Evolutionary conservation across 306 rosid species (phyloP).

Genomic region (Fragaria nilgerrensis): DNA sequence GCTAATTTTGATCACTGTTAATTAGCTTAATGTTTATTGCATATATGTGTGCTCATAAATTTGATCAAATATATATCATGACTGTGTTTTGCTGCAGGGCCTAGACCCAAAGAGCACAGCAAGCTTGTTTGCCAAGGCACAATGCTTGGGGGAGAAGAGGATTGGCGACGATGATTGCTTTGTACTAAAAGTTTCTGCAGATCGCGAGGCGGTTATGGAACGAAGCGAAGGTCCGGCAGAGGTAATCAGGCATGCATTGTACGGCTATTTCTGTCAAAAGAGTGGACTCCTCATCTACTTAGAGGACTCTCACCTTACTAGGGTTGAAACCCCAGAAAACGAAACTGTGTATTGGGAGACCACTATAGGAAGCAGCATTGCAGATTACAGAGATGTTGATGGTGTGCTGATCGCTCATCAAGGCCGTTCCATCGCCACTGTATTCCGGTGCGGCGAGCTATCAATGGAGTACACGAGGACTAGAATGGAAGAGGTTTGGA

Average conservation of each 20-base stretch:
- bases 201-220: constrained; percentile 78
- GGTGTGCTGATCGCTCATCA: constrained; percentile 79
- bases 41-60: background rate
- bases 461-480: constrained; percentile 83
- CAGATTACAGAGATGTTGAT: constrained; percentile 74
- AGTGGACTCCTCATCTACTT: constrained; percentile 86
- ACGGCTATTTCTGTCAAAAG: constrained; percentile 91
- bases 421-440: constrained; percentile 87
- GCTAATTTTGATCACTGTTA: background rate
- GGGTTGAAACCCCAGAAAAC: constrained; percentile 55
- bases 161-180: constrained; percentile 83
- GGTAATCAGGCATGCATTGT: constrained; percentile 80
- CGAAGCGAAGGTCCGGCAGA: constrained; percentile 88
- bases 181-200: constrained; percentile 71
- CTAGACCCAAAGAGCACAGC: constrained; percentile 93
- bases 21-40: background rate
- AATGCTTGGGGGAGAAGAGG: constrained; percentile 81
- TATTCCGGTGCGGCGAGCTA: constrained; percentile 72
- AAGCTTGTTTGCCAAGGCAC: constrained; percentile 83
- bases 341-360: constrained; percentile 91
- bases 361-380: constrained; percentile 89
- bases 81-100: constrained; percentile 42
- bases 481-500: constrained; percentile 90
- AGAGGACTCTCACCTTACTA: constrained; percentile 89
- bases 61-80: background rate